Percentiles rank a stretch among this genome's conserved stretches.
These are phyloP conservation scores for Teratosphaeria destructans DNA, from an alignment of 2,329 filamentous ascomycete species.

Conservation along the genomic window DNA sequence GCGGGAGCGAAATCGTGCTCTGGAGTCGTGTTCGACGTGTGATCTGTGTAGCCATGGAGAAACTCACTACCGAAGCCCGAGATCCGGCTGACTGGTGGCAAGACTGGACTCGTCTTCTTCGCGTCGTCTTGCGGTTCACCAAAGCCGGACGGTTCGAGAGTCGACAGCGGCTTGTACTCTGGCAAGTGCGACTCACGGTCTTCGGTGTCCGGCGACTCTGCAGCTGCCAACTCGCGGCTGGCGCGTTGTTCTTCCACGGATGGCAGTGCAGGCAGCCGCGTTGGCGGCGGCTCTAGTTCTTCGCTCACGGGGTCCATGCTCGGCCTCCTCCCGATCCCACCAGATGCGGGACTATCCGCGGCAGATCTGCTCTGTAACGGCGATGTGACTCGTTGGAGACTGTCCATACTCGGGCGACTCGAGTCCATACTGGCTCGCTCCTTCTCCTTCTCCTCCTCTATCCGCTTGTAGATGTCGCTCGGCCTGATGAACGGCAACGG, in stretches of 20 bases:
- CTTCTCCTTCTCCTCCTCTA: constrained; percentile 54
- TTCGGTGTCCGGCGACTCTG: background rate
- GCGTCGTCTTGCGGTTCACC: constrained; percentile 4
- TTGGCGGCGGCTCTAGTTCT: constrained; percentile 7
- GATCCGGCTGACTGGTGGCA: constrained; percentile 35
- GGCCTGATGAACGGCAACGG: constrained; percentile 58
- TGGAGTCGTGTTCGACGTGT: background rate
- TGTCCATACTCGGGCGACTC: constrained; percentile 47
- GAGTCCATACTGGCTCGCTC: constrained; percentile 49
- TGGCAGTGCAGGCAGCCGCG: background rate
- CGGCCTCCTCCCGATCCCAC: constrained; percentile 5
- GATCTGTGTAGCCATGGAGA: constrained; percentile 4
- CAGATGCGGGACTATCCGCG: constrained; percentile 2
- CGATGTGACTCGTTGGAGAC: constrained; percentile 17
- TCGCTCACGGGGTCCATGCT: constrained; percentile 14
- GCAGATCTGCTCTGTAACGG: background rate
- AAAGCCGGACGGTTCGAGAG: background rate
- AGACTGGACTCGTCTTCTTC: constrained; percentile 24
- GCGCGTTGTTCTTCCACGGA: constrained; percentile 7
- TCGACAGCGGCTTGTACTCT: constrained; percentile 3
- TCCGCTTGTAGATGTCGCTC: constrained; percentile 65
- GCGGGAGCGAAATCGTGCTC: background rate
- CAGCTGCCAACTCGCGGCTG: background rate
- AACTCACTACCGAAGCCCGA: constrained; percentile 33
- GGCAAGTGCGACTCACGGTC: background rate